Evolutionary conservation across 2,329 filamentous ascomycete species (phyloP), one percentile per base, ranked within the genome.

Genomic region (Curvularia lunata): DNA sequence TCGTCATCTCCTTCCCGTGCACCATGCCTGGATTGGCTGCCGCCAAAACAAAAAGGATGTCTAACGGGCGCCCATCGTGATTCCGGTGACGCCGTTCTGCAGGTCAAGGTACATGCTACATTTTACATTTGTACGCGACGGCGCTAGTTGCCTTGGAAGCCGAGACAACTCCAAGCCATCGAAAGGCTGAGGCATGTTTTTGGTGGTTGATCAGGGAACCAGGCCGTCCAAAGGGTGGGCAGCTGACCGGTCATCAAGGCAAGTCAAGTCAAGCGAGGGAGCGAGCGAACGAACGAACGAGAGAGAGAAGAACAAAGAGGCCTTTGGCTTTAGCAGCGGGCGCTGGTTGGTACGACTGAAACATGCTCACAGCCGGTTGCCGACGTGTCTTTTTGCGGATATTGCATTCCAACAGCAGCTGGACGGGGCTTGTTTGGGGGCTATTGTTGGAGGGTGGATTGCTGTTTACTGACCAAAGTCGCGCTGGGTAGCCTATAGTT

Each of bases 1-100:
- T 40, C 23, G 40, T 55, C 62, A 62, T 60, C 58, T 58, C 63
- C 42, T 51, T 59, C 62, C 52, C 59, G 69, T 64, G 66, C 58
- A 66, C 65, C 63, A 67, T 54, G 52, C 52, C 43, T 8, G 56
- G 52, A 62, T 58, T 66, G 64, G 62, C 48, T 56, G 59, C 63
- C 60, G 54, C 52, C 65, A 69, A 68, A 68, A 67, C 52, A 46
- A 63, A 60, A 30, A n/a, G 16, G 52, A 37, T 50, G 38, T 60
- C 43, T 46, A 67, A 68, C 64, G 67, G 67, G 64, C 52, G 61
- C 51, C 54, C 40, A 55, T 48, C 43, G 30, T 8, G 59, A 65
- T 66, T 65, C 61, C 59, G 64, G 65, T 63, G 63, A 68, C 63
- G 63, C 66, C 64, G 53, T 37, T 48, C 54, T 42, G 42, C 50